Conservation (phyloP, 2,329 filamentous ascomycete species). For the Fusarium nanum region DNA sequence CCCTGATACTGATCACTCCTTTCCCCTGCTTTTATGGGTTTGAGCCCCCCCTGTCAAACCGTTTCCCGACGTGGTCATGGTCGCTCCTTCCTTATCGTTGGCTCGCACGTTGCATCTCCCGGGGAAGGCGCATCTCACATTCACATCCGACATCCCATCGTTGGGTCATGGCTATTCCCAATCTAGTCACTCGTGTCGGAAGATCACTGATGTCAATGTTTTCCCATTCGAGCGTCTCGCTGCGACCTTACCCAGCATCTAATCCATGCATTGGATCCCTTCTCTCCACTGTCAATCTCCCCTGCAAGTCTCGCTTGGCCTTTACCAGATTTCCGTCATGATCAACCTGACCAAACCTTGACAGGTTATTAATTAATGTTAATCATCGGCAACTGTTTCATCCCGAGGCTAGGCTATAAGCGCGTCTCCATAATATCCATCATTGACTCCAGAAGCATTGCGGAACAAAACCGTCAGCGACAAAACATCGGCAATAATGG, state of each 20-base stretch:
- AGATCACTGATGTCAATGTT: constrained; percentile 46
- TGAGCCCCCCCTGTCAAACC: constrained; percentile 13
- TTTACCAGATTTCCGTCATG: constrained; percentile 21
- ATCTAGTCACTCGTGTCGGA: constrained; percentile 42
- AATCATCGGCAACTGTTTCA: constrained; percentile 39
- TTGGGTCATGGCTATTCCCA: constrained; percentile 30
- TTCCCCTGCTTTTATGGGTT: constrained; percentile 14
- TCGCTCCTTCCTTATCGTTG: constrained; percentile 32
- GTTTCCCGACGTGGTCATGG: constrained; percentile 26
- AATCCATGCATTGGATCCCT: constrained; percentile 14
- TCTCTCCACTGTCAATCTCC: constrained; percentile 24
- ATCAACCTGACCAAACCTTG: not conserved
- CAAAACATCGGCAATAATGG: constrained; percentile 13
- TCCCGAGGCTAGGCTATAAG: constrained; percentile 15
- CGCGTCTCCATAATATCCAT: constrained; percentile 35
- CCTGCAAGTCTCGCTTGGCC: constrained; percentile 15
- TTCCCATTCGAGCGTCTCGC: constrained; percentile 8
- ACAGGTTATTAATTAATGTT: not conserved
- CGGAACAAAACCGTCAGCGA: constrained; percentile 36
- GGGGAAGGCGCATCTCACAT: constrained; percentile 34
- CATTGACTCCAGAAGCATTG: constrained; percentile 33
- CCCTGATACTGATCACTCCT: constrained; percentile 13
- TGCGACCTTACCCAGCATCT: not conserved
- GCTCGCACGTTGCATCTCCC: constrained; percentile 31
- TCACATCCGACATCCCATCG: not conserved